These are phyloP conservation scores for Triadica sebifera DNA, from an alignment of 345 rosid species.

Conservation along the genomic window DNA sequence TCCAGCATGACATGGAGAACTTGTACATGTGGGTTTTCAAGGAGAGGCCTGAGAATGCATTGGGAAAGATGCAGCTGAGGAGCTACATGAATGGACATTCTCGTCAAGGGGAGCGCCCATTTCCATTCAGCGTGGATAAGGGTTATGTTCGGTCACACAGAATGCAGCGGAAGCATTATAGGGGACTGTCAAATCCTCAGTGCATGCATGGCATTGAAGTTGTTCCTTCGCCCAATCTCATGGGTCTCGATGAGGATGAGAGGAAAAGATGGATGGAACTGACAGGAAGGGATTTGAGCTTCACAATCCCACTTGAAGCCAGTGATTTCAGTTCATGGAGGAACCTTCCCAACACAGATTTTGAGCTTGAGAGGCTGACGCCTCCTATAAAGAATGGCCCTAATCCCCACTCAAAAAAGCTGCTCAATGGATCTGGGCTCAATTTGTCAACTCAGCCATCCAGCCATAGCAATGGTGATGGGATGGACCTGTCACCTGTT, in stretches of 20 bases:
- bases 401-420: constrained; percentile 38
- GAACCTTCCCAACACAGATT: constrained; percentile 32
- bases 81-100: constrained; percentile 36
- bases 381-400: constrained; percentile 49
- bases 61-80: constrained; percentile 33
- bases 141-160: constrained; percentile 30
- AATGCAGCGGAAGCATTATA: constrained; percentile 32
- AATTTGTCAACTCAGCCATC: constrained; percentile 30
- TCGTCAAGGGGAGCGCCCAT: constrained; percentile 33
- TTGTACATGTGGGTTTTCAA: constrained; percentile 34
- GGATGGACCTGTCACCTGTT: constrained; percentile 25
- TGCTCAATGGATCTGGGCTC: constrained; percentile 26
- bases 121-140: constrained; percentile 25
- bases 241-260: constrained; percentile 27
- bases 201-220: constrained; percentile 32
- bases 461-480: constrained; percentile 22
- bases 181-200: constrained; percentile 33
- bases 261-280: constrained; percentile 33
- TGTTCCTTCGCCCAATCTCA: constrained; percentile 27
- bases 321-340: constrained; percentile 28
- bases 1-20: constrained; percentile 36
- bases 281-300: constrained; percentile 28
- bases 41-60: constrained; percentile 34
- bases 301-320: constrained; percentile 24
- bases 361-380: constrained; percentile 40